phyloP scores from a whole-genome alignment of 2,329 filamentous ascomycete genomes.

The Alternaria brassicicola region DNA sequence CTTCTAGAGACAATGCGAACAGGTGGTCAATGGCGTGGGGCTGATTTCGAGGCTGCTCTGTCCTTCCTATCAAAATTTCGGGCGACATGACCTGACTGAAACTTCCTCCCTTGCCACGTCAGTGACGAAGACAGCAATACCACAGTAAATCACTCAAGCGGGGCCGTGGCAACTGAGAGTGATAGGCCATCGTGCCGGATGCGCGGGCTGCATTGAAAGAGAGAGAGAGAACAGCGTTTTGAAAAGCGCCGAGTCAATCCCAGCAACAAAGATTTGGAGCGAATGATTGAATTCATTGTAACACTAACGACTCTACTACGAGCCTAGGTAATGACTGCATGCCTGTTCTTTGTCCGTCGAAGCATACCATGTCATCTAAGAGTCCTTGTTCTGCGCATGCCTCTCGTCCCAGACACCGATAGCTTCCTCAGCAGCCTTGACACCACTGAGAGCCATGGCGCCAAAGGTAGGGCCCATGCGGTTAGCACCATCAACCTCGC shows the following conservation, averaged over 20 bases:
- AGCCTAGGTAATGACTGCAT: background rate
- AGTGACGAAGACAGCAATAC: slow-evolving; percentile 2
- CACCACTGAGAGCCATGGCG: slow-evolving; percentile 84
- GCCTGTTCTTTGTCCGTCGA: background rate
- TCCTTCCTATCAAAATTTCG: background rate
- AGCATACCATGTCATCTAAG: slow-evolving; percentile 4
- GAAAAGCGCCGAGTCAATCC: background rate
- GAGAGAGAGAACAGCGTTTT: background rate
- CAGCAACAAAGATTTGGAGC: background rate
- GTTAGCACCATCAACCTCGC: slow-evolving; percentile 88
- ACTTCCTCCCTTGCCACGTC: slow-evolving; percentile 3
- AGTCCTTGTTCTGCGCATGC: slow-evolving; percentile 74
- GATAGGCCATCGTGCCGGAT: background rate
- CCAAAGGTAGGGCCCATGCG: slow-evolving; percentile 91
- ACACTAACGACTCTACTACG: background rate
- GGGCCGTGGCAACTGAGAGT: background rate
- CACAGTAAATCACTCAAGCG: slow-evolving; percentile 6
- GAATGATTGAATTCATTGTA: slow-evolving; percentile 1
- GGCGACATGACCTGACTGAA: background rate
- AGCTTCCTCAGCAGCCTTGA: slow-evolving; percentile 90
- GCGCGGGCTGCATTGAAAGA: background rate
- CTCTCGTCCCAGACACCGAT: slow-evolving; percentile 77
- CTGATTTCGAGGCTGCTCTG: background rate
- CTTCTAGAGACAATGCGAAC: slow-evolving; percentile 7
- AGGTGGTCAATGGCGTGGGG: background rate